These are phyloP conservation scores for Cordyceps cicadae DNA, from an alignment of 2,329 filamentous ascomycete genomes.

Conservation along the genomic window DNA sequence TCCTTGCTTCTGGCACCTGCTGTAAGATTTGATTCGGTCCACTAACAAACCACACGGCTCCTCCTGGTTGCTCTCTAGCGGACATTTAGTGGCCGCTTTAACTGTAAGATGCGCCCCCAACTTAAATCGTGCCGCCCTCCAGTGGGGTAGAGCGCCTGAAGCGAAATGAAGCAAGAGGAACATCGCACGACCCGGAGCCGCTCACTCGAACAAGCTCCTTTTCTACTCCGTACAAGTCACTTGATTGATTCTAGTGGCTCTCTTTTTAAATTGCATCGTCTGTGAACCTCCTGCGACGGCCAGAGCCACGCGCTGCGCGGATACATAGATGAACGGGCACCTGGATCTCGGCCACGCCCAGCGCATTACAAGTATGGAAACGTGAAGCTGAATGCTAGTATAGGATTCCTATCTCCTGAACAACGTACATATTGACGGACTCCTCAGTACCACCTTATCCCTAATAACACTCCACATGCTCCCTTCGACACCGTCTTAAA, in stretches of 20 bases:
- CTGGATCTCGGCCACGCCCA: too few species aligned
- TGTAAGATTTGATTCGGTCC: not conserved
- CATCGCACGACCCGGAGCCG: not conserved
- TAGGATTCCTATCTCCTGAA: not conserved
- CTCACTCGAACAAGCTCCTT: not conserved
- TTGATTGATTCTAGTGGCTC: not conserved
- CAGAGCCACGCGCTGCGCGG: too few species aligned
- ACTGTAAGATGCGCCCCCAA: not conserved
- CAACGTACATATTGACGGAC: too few species aligned
- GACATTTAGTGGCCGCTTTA: not conserved
- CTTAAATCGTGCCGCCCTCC: not conserved
- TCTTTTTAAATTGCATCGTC: not conserved
- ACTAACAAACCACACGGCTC: not conserved
- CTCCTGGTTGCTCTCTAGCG: not conserved
- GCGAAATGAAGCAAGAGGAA: constrained; percentile 5
- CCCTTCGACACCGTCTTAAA: too few species aligned
- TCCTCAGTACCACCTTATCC: not conserved
- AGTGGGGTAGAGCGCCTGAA: not conserved
- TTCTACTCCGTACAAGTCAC: not conserved
- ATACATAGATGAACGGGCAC: too few species aligned
- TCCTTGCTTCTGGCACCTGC: not conserved
- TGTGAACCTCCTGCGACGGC: not conserved
- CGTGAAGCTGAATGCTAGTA: too few species aligned
- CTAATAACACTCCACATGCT: too few species aligned
- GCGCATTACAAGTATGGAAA: too few species aligned